Conservation (phyloP, 805 yeast species). For the Candida nanaspora region DNA sequence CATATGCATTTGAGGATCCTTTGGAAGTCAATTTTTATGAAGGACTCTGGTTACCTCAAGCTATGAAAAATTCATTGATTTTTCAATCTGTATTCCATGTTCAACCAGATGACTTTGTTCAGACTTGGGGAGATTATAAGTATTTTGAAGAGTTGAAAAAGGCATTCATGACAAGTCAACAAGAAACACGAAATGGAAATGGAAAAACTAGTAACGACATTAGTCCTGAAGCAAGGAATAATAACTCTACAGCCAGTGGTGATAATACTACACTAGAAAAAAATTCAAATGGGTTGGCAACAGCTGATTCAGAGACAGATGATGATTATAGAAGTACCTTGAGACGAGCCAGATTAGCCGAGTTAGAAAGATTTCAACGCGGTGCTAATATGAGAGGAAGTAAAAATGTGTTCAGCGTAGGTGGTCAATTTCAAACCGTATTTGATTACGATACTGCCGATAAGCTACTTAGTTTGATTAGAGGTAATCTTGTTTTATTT, state of each 20-base stretch:
- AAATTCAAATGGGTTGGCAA: background rate
- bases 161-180: constrained; percentile 39
- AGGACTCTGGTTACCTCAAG: constrained; percentile 78
- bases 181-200: constrained; percentile 2
- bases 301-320: background rate
- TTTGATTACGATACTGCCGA: constrained; percentile 72
- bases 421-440: constrained; percentile 8
- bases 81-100: constrained; percentile 83
- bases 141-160: constrained; percentile 50
- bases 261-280: background rate
- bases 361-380: constrained; percentile 20
- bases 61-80: constrained; percentile 74
- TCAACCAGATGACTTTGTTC: constrained; percentile 93
- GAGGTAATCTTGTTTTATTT: constrained; percentile 86
- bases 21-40: constrained; percentile 73
- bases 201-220: too few species aligned
- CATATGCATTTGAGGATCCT: constrained; percentile 86
- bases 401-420: constrained; percentile 11
- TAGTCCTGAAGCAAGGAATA: too few species aligned
- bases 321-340: constrained; percentile 9
- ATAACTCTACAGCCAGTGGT: too few species aligned
- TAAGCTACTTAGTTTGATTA: constrained; percentile 58
- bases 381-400: constrained; percentile 6
- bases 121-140: constrained; percentile 85
- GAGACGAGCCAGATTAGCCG: constrained; percentile 21